Conservation (phyloP, 495 filamentous ascomycete species). For the Staphylotrichum longicolle region DNA sequence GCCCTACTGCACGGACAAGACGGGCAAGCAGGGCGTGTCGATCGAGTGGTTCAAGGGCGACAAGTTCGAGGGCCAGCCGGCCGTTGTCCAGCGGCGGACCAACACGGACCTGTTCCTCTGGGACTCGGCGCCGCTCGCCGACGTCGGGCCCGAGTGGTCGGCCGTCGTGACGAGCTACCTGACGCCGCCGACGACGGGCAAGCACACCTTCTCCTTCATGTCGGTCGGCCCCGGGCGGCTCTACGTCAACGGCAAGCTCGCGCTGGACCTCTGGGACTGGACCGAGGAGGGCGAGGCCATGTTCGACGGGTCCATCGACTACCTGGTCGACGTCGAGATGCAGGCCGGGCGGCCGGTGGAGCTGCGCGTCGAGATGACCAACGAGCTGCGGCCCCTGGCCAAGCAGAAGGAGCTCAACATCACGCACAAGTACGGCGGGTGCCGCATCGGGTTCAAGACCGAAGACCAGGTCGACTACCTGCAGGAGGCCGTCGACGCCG, state of each 20-base stretch:
- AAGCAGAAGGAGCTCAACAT: constrained; percentile 52
- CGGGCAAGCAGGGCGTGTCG: constrained; percentile 56
- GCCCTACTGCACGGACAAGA: constrained; percentile 54
- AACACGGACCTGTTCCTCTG: constrained; percentile 67
- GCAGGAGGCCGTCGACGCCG: constrained; percentile 66
- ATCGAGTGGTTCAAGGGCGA: constrained; percentile 65
- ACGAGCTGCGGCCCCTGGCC: constrained; percentile 54
- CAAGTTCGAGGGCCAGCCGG: constrained; percentile 56
- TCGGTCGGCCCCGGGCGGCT: constrained; percentile 71
- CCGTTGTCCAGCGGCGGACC: constrained; percentile 51
- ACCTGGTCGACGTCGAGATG: constrained; percentile 53
- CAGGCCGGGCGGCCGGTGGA: constrained; percentile 48
- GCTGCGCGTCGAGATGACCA: constrained; percentile 58
- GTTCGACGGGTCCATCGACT: constrained; percentile 58
- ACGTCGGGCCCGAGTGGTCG: constrained; percentile 60
- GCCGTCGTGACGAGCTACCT: constrained; percentile 56
- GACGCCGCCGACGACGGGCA: constrained; percentile 53
- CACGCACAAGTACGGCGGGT: constrained; percentile 65
- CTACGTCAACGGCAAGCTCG: constrained; percentile 63
- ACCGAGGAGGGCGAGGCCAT: constrained; percentile 63
- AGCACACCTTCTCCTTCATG: constrained; percentile 74
- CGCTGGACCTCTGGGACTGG: constrained; percentile 74
- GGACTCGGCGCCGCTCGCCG: constrained; percentile 60
- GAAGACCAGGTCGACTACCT: constrained; percentile 68
- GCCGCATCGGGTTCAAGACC: constrained; percentile 73